Percentiles rank a stretch among this genome's conserved stretches.
Conservation (phyloP, 345 rosid species). For the Heritiera fomes region DNA sequence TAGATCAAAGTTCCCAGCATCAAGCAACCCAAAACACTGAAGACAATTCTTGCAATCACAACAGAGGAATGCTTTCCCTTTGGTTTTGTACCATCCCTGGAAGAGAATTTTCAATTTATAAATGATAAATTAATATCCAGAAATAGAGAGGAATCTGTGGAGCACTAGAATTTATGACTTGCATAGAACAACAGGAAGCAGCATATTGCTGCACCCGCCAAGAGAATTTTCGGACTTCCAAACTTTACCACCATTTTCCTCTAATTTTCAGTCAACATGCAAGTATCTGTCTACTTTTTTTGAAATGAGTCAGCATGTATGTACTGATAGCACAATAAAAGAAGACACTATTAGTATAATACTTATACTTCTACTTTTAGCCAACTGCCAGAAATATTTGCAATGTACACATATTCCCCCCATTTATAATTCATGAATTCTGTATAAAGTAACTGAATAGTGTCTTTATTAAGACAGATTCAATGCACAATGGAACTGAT, state of each 20-base stretch:
- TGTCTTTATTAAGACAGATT: background rate
- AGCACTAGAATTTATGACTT: background rate
- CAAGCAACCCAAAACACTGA: slow-evolving; percentile 60
- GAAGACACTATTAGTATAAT: background rate
- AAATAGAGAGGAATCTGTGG: background rate
- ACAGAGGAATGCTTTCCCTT: slow-evolving; percentile 51
- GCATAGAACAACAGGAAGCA: background rate
- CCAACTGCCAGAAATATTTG: background rate
- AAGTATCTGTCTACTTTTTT: background rate
- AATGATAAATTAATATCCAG: background rate
- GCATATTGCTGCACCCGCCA: background rate
- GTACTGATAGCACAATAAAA: background rate
- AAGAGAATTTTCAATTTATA: slow-evolving; percentile 12
- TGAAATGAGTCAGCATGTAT: background rate
- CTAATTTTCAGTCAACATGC: background rate
- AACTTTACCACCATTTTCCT: background rate
- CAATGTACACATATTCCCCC: background rate
- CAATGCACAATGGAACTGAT: background rate
- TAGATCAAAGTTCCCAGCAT: slow-evolving; percentile 76
- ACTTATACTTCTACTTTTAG: background rate
- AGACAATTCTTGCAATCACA: slow-evolving; percentile 53
- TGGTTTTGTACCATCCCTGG: slow-evolving; percentile 47
- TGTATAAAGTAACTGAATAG: background rate
- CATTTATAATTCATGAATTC: background rate
- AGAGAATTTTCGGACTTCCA: background rate